A percentile compares a stretch with the other conserved stretches of the same genome.
These are phyloP conservation scores for Xerocomus spinulosus DNA, from an alignment of 768 basidiomycete species.

Conservation along the genomic window DNA sequence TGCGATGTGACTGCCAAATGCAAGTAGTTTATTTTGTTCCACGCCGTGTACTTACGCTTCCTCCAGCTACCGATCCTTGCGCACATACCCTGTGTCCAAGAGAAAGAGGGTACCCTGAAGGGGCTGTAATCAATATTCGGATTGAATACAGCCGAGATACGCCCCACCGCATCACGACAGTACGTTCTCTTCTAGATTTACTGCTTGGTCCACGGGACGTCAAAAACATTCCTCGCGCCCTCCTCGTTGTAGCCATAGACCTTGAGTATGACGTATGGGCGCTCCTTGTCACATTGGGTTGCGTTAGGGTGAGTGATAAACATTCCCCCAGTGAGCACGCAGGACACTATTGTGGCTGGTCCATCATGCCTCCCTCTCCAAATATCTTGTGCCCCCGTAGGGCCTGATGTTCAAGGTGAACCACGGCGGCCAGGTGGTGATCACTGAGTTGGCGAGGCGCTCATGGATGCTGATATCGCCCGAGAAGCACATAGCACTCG, in stretches of 20 bases:
- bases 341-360: not conserved
- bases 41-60: no score
- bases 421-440: not conserved
- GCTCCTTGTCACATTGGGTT: no score
- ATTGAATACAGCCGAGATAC: not conserved
- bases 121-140: not conserved
- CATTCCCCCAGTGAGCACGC: not conserved
- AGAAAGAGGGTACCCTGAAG: not conserved
- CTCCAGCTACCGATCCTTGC: no score
- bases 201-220: not conserved
- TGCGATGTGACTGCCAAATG: not conserved
- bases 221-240: constrained; percentile 1
- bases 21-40: no score
- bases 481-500: constrained; percentile 11
- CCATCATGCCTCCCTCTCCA: not conserved
- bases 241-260: constrained; percentile 9
- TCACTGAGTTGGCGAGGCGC: constrained; percentile 3
- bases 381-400: not conserved
- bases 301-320: not conserved
- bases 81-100: not conserved
- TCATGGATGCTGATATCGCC: constrained; percentile 4
- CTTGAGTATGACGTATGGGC: constrained; percentile 1
- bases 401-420: not conserved
- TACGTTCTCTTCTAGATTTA: no score
- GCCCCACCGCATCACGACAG: not conserved